Conservation (phyloP, 176 grass and related monocot species). For the Urochloa ruziziensis region DNA sequence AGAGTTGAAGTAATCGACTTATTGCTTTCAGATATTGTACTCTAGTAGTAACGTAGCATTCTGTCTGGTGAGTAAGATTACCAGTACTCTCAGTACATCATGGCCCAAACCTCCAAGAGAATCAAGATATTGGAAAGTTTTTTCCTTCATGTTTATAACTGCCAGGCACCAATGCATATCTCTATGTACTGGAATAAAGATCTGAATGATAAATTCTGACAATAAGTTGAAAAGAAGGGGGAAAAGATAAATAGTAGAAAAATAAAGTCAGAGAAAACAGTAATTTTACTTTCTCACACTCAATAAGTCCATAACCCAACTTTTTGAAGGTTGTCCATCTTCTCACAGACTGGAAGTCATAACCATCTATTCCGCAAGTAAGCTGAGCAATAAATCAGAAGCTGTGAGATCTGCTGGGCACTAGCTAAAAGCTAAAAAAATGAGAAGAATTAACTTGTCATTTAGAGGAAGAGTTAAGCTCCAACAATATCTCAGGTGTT, state of each 20-base stretch:
- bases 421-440: slow-evolving; percentile 10
- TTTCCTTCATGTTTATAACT: slow-evolving; percentile 78
- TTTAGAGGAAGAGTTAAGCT: neutral
- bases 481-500: neutral
- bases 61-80: slow-evolving; percentile 31
- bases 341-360: slow-evolving; percentile 81
- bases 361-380: slow-evolving; percentile 49
- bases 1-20: too few relatives aligned
- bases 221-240: slow-evolving; percentile 31
- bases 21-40: neutral
- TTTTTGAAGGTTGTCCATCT: slow-evolving; percentile 84
- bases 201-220: slow-evolving; percentile 57
- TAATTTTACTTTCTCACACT: slow-evolving; percentile 72
- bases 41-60: slow-evolving; percentile 10
- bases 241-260: neutral
- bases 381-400: slow-evolving; percentile 48
- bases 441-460: neutral
- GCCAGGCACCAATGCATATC: slow-evolving; percentile 76
- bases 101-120: slow-evolving; percentile 56
- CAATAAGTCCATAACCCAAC: slow-evolving; percentile 65
- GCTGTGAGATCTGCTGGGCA: neutral
- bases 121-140: slow-evolving; percentile 79
- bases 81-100: slow-evolving; percentile 57
- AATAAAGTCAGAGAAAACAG: neutral
- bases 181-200: slow-evolving; percentile 89